Evolutionary conservation across 2,329 filamentous ascomycete species (phyloP).

Genomic region (Ophiostoma australiae): DNA sequence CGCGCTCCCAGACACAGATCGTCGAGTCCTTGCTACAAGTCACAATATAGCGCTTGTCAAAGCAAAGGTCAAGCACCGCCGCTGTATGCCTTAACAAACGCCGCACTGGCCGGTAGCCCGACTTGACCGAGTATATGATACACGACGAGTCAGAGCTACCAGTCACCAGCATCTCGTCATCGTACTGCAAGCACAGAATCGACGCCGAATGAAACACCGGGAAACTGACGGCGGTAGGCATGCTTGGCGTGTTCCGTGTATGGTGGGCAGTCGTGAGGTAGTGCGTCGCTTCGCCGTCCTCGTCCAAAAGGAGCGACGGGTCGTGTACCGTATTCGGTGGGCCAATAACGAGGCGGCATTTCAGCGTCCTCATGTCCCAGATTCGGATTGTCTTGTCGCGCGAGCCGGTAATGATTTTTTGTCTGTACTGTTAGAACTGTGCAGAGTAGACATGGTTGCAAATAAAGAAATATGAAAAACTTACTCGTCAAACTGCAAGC

Average conservation of each 20-base stretch:
- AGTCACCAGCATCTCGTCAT: conserved; percentile 86
- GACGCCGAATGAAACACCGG: conserved; percentile 75
- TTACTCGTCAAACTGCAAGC: conserved; percentile 94
- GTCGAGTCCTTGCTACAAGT: conserved; percentile 95
- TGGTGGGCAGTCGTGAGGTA: conserved; percentile 44
- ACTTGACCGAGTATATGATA: conserved; percentile 82
- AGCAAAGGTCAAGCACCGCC: conserved; percentile 88
- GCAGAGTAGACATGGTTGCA: not conserved
- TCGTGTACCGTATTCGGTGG: conserved; percentile 60
- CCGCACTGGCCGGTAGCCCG: conserved; percentile 71
- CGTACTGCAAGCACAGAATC: conserved; percentile 92
- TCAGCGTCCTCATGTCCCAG: conserved; percentile 87
- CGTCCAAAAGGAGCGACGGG: conserved; percentile 47
- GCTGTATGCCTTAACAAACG: conserved; percentile 75
- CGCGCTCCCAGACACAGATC: conserved; percentile 91
- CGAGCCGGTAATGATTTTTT: conserved; percentile 92
- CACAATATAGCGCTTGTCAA: conserved; percentile 87
- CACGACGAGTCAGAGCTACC: conserved; percentile 89
- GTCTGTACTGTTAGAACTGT: conserved; percentile 7
- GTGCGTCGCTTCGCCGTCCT: conserved; percentile 49
- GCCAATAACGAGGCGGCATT: conserved; percentile 82
- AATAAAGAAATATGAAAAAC: conserved; percentile 32
- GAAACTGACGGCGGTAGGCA: conserved; percentile 54
- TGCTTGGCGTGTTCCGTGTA: conserved; percentile 40
- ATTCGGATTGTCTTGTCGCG: conserved; percentile 92